These are phyloP conservation scores for Leishmania tarentolae DNA, from an alignment of 208 protist species.

Conservation along the genomic window DNA sequence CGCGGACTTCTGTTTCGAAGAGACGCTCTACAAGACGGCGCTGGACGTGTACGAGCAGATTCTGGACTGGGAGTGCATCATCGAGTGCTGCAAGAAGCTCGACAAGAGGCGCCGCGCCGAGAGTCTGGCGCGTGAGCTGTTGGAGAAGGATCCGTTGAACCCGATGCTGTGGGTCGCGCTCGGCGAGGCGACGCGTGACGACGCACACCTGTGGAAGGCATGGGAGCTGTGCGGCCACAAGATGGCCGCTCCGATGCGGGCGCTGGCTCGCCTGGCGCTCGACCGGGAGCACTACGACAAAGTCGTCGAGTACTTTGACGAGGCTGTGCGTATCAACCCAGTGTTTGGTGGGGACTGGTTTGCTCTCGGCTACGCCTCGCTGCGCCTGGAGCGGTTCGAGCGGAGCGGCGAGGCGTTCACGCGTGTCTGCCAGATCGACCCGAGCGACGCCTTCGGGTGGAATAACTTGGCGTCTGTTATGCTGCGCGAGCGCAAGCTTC, in stretches of 20 bases:
- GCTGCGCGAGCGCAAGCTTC: constrained; percentile 72
- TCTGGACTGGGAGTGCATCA: constrained; percentile 88
- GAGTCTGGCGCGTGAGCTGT: constrained; percentile 80
- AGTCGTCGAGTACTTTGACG: constrained; percentile 91
- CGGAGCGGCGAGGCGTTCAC: constrained; percentile 89
- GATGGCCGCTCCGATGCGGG: constrained; percentile 88
- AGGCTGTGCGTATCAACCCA: constrained; percentile 84
- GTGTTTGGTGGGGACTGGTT: constrained; percentile 94
- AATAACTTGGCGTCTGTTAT: constrained; percentile 91
- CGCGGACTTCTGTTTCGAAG: constrained; percentile 84
- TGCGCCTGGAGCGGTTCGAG: constrained; percentile 69
- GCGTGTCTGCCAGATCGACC: constrained; percentile 89
- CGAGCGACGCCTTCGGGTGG: constrained; percentile 89
- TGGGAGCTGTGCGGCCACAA: constrained; percentile 88
- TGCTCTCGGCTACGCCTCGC: constrained; percentile 81
- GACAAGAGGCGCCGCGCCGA: constrained; percentile 88
- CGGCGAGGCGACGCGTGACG: constrained; percentile 88
- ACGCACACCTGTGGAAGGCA: constrained; percentile 84
- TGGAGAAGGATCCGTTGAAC: constrained; percentile 83
- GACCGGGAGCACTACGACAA: constrained; percentile 87
- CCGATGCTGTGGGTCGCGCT: constrained; percentile 90
- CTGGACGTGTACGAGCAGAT: constrained; percentile 89
- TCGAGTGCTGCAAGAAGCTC: constrained; percentile 89
- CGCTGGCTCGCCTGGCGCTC: constrained; percentile 79
- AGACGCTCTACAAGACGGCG: constrained; percentile 85